A percentile compares a stretch with the other conserved stretches of the same genome.
Evolutionary conservation across 495 filamentous ascomycete species (phyloP).

Genomic region (Tuber indicum): DNA sequence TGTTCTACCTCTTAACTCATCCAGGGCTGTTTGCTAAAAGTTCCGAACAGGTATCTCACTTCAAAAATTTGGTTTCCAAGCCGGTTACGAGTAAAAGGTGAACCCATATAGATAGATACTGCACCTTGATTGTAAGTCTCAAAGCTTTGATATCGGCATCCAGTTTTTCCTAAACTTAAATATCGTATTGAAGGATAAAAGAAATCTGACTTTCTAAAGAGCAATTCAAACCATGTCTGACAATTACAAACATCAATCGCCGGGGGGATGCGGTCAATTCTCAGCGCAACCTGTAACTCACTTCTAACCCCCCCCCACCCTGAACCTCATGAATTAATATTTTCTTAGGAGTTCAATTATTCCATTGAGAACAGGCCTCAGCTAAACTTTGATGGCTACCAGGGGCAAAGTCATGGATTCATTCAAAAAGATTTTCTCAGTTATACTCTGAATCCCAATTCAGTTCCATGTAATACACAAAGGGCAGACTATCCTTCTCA

Average conservation of each 20-base stretch:
- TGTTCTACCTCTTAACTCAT: neutral
- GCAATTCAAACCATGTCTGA: neutral
- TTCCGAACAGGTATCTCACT: neutral
- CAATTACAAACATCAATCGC: neutral
- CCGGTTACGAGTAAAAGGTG: neutral
- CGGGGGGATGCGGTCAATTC: neutral
- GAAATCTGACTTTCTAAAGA: neutral
- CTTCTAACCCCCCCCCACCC: neutral
- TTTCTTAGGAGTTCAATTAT: neutral
- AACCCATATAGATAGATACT: neutral
- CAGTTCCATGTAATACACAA: neutral
- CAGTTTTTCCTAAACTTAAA: neutral
- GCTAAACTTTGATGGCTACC: neutral
- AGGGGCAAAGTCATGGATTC: neutral
- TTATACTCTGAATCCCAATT: neutral
- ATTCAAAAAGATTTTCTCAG: neutral
- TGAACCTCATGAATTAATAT: neutral
- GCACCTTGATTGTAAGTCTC: neutral
- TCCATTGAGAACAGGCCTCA: neutral
- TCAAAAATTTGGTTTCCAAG: neutral
- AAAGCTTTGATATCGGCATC: neutral
- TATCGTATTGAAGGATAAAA: neutral
- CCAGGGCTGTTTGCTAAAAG: neutral
- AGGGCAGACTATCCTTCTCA: neutral
- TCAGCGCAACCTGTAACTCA: neutral